Evolutionary conservation across 2,329 filamentous ascomycete species (phyloP), one percentile per base, ranked within the genome.

Genomic region (Eutypa lata): DNA sequence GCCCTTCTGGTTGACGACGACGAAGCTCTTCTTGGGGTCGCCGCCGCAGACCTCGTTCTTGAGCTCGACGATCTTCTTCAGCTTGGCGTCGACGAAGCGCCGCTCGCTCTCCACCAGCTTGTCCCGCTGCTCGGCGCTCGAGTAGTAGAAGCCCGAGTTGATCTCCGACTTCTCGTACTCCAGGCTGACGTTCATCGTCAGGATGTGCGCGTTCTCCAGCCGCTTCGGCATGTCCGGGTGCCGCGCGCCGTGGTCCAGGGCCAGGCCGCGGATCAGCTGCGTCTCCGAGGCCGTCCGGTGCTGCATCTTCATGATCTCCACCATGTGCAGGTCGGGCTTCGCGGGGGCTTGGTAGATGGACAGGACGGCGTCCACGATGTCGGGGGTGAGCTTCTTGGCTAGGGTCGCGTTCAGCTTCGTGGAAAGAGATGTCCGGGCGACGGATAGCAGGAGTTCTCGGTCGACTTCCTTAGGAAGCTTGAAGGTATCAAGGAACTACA

Each of bases 231-330:
- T 99, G 68, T 99, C 94, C 3, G 94, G 94, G 74, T 99, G 94
- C 68, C 94, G 85, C 13, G 94, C 92, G 61, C 94, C 94, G 72
- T 99, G 94, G 67, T 99, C 94, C 56, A 99, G 78, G 10, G 91
- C 94, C 53, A 99, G 80, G 55, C 94, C 94, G 60, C 89, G 86
- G 72, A 99, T 97, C 54, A 99, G 84, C 73, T 96, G 91, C 53
- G 94, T 99, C 73, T 99, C 94, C 31, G 94, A 90, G 54, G 93
- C 92, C 49, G 90, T 91, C 63, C 93, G 89, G 78, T 99, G 94
- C 77, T 99, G 94, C 93, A 99, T 97, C 72, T 96, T 97, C 94
- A 99, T 99, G 66, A 99, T 97, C 76, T 99, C 94, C 61, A 99
- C 83, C 94, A 99, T 99, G 79, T 97, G 93, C 67, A 99, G 75